phyloP scores from a whole-genome alignment of 2,329 filamentous ascomycete genomes.

The Trichoderma brevicompactum region DNA sequence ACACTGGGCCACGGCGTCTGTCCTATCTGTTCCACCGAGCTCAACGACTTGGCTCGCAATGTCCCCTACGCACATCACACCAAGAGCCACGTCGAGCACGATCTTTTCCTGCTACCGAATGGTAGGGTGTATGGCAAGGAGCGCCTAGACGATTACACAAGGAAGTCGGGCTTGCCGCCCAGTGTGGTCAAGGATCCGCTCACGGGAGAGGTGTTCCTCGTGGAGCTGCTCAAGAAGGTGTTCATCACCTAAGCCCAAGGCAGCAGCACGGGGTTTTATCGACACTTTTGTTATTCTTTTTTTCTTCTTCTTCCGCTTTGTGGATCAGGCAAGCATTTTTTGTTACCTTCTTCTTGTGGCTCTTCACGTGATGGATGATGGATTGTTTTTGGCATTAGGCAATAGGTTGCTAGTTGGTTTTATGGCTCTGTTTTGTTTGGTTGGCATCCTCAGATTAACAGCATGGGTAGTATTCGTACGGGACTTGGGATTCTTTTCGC shows the following conservation, averaged over 20 bases:
- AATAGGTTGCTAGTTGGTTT: conserved; percentile 2
- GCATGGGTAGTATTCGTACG: not conserved
- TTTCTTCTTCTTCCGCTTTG: not conserved
- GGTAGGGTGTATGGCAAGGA: conserved; percentile 81
- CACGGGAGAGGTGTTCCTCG: conserved; percentile 69
- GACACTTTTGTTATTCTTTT: not conserved
- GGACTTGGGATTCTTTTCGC: not conserved
- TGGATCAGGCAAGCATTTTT: not conserved
- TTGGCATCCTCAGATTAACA: not conserved
- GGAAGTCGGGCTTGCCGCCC: conserved; percentile 72
- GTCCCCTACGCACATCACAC: conserved; percentile 96
- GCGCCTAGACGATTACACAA: conserved; percentile 74
- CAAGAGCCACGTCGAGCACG: conserved; percentile 88
- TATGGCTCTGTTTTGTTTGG: not conserved
- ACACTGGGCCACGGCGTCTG: conserved; percentile 76
- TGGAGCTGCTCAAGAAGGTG: conserved; percentile 76
- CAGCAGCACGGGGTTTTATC: not conserved
- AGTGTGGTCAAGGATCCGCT: conserved; percentile 77
- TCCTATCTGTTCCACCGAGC: conserved; percentile 92
- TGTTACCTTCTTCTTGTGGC: not conserved
- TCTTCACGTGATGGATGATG: not conserved
- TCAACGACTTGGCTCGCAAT: conserved; percentile 85
- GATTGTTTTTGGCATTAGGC: not conserved
- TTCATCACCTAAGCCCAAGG: conserved; percentile 71
- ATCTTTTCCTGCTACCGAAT: conserved; percentile 86